Conservation (phyloP, 331 rosid genomes). For the Pyracantha coccinea region DNA sequence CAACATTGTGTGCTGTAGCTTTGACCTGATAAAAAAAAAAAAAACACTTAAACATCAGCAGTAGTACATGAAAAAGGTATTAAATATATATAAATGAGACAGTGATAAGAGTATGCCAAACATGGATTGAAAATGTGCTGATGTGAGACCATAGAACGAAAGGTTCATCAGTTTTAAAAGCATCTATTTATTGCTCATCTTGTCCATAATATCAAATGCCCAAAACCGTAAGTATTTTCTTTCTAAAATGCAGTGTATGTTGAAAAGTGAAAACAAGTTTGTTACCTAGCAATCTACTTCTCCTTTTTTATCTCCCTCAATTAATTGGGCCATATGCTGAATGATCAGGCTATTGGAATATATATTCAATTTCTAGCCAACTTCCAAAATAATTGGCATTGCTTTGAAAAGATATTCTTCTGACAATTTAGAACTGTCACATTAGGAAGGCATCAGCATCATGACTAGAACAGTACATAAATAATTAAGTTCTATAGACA, state of each 20-base stretch:
- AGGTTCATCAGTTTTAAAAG: neutral
- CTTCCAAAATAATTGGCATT: neutral
- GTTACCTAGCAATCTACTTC: neutral
- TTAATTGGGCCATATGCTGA: neutral
- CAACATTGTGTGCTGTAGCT: constrained; percentile 84
- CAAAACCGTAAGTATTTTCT: neutral
- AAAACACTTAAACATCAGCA: constrained; percentile 3
- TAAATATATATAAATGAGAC: neutral
- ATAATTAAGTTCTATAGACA: neutral
- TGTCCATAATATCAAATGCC: neutral
- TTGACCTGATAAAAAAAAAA: constrained; percentile 51
- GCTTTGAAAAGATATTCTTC: neutral
- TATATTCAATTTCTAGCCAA: neutral
- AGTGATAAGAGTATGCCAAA: neutral
- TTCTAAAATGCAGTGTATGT: neutral
- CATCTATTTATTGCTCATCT: neutral
- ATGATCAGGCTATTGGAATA: neutral
- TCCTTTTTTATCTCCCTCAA: neutral
- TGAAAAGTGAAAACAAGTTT: neutral
- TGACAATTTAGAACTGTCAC: neutral
- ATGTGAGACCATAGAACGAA: neutral
- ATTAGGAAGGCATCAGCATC: neutral
- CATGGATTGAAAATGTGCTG: neutral
- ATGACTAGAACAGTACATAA: neutral
- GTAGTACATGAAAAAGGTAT: neutral